These are phyloP conservation scores for Pinguiococcus pyrenoidosus DNA, from an alignment of 108 stramenopile genomes.

Conservation along the genomic window DNA sequence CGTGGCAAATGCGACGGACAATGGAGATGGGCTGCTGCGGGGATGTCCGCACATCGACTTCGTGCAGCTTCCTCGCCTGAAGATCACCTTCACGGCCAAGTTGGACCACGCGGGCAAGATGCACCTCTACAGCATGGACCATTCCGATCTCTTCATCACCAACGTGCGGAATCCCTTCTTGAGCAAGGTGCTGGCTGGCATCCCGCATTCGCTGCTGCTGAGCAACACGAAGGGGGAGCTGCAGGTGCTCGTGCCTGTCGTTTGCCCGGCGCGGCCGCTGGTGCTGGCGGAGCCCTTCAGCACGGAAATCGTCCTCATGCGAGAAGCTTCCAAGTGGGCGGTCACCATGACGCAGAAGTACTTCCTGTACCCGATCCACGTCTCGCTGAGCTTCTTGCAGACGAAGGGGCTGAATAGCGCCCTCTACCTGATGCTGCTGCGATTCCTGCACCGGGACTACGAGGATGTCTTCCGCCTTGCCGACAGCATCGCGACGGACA, in stretches of 20 bases:
- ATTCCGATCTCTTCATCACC: slow-evolving; percentile 6
- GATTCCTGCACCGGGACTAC: slow-evolving; percentile 19
- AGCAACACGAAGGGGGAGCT: slow-evolving; percentile 15
- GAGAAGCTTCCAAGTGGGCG: not conserved
- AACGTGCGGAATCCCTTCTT: slow-evolving; percentile 10
- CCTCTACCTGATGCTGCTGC: slow-evolving; percentile 21
- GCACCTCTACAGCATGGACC: slow-evolving; percentile 14
- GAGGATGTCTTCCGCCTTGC: slow-evolving; percentile 15
- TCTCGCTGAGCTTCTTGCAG: slow-evolving; percentile 9
- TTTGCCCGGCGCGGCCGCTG: slow-evolving; percentile 2
- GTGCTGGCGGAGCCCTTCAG: slow-evolving; percentile 13
- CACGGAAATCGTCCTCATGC: slow-evolving; percentile 10
- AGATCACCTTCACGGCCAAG: slow-evolving; percentile 10
- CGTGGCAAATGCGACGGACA: not conserved
- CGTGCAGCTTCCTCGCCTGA: slow-evolving; percentile 17
- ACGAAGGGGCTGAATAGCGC: slow-evolving; percentile 13
- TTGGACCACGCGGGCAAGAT: slow-evolving; percentile 4
- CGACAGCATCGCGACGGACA: slow-evolving; percentile 17
- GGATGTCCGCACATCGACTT: slow-evolving; percentile 13
- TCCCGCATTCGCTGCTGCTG: slow-evolving; percentile 16
- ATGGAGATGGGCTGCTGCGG: not conserved
- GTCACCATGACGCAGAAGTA: slow-evolving; percentile 5
- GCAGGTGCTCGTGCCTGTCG: slow-evolving; percentile 20
- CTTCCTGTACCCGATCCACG: slow-evolving; percentile 26
- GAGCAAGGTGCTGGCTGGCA: slow-evolving; percentile 14